Evolutionary conservation across 257 asterid species (phyloP).

Genomic region (Ballota nigra): DNA sequence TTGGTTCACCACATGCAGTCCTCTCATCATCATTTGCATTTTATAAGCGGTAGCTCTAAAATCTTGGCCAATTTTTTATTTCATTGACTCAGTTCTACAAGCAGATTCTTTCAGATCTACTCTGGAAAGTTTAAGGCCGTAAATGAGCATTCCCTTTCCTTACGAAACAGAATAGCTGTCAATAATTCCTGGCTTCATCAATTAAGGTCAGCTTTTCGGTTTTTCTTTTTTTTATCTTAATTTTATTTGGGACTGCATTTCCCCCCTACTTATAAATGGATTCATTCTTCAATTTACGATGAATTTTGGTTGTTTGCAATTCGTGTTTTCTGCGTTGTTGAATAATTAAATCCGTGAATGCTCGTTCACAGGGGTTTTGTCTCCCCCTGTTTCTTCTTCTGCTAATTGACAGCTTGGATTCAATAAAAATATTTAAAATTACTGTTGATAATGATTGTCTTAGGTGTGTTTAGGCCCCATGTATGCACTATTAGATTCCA

Average conservation of each 20-base stretch:
- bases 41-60: conserved; percentile 35
- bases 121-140: conserved; percentile 27
- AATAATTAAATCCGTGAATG: neutral
- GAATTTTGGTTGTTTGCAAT: neutral
- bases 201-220: conserved; percentile 25
- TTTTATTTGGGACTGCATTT: conserved; percentile 14
- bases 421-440: neutral
- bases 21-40: conserved; percentile 43
- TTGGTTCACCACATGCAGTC: conserved; percentile 49
- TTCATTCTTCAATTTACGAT: too few species aligned
- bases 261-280: too few species aligned
- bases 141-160: conserved; percentile 18
- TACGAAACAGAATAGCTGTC: conserved; percentile 21
- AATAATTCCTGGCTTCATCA: conserved; percentile 10
- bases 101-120: conserved; percentile 48
- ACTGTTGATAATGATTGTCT: neutral
- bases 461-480: neutral
- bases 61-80: conserved; percentile 27
- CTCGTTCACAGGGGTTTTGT: neutral
- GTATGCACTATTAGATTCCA: neutral
- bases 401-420: neutral
- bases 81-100: conserved; percentile 39
- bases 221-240: neutral
- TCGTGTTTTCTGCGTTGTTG: too few species aligned
- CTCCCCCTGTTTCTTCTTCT: neutral